phyloP scores from a whole-genome alignment of 495 filamentous ascomycete species.

The Penicillium samsonianum region DNA sequence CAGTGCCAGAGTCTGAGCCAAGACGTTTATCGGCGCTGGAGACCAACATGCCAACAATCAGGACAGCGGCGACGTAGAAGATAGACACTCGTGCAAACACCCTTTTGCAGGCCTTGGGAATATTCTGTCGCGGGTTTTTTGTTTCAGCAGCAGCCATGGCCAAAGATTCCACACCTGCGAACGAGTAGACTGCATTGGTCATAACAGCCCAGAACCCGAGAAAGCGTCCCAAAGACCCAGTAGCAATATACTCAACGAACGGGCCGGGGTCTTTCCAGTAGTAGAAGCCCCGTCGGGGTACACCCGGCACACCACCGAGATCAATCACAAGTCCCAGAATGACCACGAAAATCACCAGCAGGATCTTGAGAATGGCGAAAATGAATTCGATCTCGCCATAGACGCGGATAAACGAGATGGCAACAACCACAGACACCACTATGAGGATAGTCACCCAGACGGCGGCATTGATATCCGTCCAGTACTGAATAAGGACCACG shows the following conservation, averaged over 20 bases:
- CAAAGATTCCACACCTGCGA: conserved; percentile 56
- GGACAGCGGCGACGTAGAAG: conserved; percentile 46
- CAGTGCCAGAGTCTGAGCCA: conserved; percentile 35
- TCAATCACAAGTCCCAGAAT: conserved; percentile 51
- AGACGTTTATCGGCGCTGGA: conserved; percentile 53
- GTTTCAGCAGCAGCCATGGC: conserved; percentile 55
- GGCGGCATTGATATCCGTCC: conserved; percentile 54
- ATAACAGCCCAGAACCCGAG: conserved; percentile 62
- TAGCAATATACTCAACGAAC: conserved; percentile 49
- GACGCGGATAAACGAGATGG: conserved; percentile 53
- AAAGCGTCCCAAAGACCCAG: conserved; percentile 45
- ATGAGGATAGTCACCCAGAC: conserved; percentile 60
- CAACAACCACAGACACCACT: conserved; percentile 52
- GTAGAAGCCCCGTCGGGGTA: conserved; percentile 40
- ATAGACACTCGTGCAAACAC: conserved; percentile 47
- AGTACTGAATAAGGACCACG: conserved; percentile 61
- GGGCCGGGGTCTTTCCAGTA: conserved; percentile 57
- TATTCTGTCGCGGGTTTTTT: conserved; percentile 42
- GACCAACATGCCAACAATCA: conserved; percentile 51
- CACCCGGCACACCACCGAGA: conserved; percentile 39
- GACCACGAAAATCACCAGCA: conserved; percentile 53
- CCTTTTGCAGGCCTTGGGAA: conserved; percentile 48
- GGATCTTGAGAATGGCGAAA: conserved; percentile 47
- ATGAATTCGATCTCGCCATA: conserved; percentile 47
- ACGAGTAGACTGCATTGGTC: conserved; percentile 60